Evolutionary conservation across 2,329 filamentous ascomycete genomes (phyloP).

Genomic region (Curvularia verruculosa): DNA sequence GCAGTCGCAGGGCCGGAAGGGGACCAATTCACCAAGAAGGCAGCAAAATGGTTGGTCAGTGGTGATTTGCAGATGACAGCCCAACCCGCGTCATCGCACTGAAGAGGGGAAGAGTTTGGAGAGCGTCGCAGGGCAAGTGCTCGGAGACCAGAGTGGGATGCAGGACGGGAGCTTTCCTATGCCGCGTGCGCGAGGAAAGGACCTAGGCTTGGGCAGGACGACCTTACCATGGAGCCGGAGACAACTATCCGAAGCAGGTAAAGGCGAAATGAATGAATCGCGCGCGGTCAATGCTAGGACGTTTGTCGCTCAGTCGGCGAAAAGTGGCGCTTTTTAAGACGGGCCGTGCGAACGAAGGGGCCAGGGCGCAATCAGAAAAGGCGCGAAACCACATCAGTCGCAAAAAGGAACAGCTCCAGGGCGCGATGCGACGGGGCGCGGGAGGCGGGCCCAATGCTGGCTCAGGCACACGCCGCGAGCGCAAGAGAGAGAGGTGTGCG

Average conservation of each 20-base stretch:
- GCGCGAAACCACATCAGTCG: slow-evolving; percentile 26
- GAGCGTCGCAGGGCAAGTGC: slow-evolving; percentile 45
- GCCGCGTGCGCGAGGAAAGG: slow-evolving; percentile 37
- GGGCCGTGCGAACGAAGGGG: slow-evolving; percentile 40
- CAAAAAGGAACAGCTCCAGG: slow-evolving; percentile 17
- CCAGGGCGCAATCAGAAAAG: slow-evolving; percentile 30
- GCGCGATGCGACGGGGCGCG: slow-evolving; percentile 15
- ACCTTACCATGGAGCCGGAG: slow-evolving; percentile 49
- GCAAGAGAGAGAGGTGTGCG: background rate
- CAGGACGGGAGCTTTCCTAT: slow-evolving; percentile 40
- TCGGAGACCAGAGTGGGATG: slow-evolving; percentile 38
- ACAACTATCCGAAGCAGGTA: slow-evolving; percentile 45
- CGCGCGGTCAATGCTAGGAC: slow-evolving; percentile 42
- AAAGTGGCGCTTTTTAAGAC: slow-evolving; percentile 36
- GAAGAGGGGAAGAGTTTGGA: slow-evolving; percentile 41
- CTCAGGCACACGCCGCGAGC: slow-evolving; percentile 12
- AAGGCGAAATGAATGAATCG: slow-evolving; percentile 34
- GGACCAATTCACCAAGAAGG: slow-evolving; percentile 39
- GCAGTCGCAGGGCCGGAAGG: slow-evolving; percentile 38
- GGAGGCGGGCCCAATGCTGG: slow-evolving; percentile 12
- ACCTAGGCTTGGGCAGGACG: slow-evolving; percentile 39
- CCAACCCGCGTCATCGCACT: slow-evolving; percentile 48
- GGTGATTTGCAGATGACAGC: slow-evolving; percentile 31
- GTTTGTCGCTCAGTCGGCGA: slow-evolving; percentile 39
- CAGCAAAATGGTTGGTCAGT: slow-evolving; percentile 37